Evolutionary conservation across 202 grass and related monocot species (phyloP).

Genomic region (Bolboschoenoplectus hybrid): DNA sequence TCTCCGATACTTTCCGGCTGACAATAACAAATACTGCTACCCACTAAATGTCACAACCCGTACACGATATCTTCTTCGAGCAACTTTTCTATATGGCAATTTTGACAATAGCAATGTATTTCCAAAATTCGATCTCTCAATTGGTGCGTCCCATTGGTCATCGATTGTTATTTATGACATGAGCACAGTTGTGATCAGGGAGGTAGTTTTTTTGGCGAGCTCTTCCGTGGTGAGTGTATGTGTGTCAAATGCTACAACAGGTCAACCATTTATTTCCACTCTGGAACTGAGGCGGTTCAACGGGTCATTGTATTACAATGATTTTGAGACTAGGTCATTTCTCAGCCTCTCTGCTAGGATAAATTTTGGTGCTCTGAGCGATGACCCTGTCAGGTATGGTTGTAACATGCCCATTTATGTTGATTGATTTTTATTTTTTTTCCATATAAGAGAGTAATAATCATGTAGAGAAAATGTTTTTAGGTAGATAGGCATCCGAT

Average conservation of each 20-base stretch:
- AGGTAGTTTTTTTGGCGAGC: conserved; percentile 55
- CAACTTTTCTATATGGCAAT: conserved; percentile 72
- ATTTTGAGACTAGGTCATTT: conserved; percentile 58
- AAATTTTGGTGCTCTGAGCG: conserved; percentile 74
- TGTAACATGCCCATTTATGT: neutral
- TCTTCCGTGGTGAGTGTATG: conserved; percentile 49
- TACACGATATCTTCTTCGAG: conserved; percentile 62
- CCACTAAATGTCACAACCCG: conserved; percentile 48
- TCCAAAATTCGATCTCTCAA: conserved; percentile 77
- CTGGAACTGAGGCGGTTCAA: conserved; percentile 71
- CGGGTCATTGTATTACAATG: conserved; percentile 65
- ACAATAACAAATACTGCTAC: conserved; percentile 70
- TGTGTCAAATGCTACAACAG: conserved; percentile 63
- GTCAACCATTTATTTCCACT: conserved; percentile 74
- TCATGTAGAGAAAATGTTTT: neutral
- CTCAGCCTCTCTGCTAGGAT: conserved; percentile 62
- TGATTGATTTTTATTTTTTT: conserved; percentile 2
- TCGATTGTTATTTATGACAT: conserved; percentile 70
- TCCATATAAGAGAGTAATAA: neutral
- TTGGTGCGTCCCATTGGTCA: conserved; percentile 67
- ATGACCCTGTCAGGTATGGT: conserved; percentile 51
- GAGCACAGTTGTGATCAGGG: conserved; percentile 49
- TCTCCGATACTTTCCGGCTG: conserved; percentile 60
- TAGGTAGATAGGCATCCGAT: neutral
- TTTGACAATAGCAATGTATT: conserved; percentile 72